Base-by-base conservation (phyloP, 768 basidiomycete species). In the Boletus vermiculosoides region DNA sequence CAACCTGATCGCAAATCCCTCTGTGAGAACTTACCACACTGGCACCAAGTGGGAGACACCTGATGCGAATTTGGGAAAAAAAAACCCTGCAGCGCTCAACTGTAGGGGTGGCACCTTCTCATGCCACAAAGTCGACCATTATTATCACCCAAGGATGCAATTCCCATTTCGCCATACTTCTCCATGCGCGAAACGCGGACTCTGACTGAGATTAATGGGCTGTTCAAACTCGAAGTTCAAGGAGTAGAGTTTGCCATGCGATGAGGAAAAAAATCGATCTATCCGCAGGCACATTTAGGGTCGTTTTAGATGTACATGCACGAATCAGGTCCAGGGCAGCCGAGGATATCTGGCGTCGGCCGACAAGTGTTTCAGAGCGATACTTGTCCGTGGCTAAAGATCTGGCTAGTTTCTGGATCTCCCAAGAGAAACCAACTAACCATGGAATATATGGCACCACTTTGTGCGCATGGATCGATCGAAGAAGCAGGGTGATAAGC, bases 1-100 rank as follows among this genome's bases (percentile, higher is more conserved):
- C 55, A 57, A 58, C 40, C 37, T 42, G 41, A 42, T 45, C 34
- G 46, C 39, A 52, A 45, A 46, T 51, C 44, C 28, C 8, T 34
- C 25, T 37, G 44, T 34, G 42, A 45, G 34, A 40, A 34, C 37
- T 34, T 22, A n/a, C 41, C 52, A n/a, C n/a, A n/a, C n/a, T n/a
- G n/a, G 30, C 41, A 10, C 34, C 28, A 25, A 28, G 12, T 42
- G 37, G 44, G 37, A 45, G 20, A 37, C 52, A 41, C 52, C 37
- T 49, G 28, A 42, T 39, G 36, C 25, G 48, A 48, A 48, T 36
- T 31, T 33, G 31, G 5, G 6, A 6, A 28, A 28, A 28, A 25
- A 28, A 20, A 4, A 20, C 1, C 20, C 37, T 5, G 16, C 16
- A 15, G 5, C 33, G 22, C 28, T 44, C 28, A 57, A 37, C 25